These are phyloP conservation scores for Barbarea vulgaris DNA, from an alignment of 345 rosid species.

Conservation along the genomic window DNA sequence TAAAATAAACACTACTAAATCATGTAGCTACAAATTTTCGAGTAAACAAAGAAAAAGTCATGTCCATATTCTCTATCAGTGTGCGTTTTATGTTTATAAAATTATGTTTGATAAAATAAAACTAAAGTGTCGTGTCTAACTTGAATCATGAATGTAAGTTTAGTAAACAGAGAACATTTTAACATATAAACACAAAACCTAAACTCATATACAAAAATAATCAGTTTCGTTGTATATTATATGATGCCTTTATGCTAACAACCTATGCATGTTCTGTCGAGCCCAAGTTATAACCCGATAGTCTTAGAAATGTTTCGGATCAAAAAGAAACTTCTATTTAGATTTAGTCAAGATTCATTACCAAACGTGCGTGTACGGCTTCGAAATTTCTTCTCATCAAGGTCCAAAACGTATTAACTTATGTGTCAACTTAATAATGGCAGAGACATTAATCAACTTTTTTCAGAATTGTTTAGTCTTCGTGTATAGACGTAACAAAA, in stretches of 20 bases:
- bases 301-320: neutral
- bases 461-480: slow-evolving; percentile 19
- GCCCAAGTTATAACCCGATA: neutral
- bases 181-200: neutral
- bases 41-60: neutral
- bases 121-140: neutral
- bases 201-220: neutral
- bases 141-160: neutral
- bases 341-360: slow-evolving; percentile 20
- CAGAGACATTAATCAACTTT: slow-evolving; percentile 6
- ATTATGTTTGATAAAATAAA: neutral
- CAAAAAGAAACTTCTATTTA: slow-evolving; percentile 12
- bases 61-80: neutral
- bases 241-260: neutral
- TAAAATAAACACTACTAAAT: neutral
- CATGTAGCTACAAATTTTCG: neutral
- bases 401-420: slow-evolving; percentile 4
- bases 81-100: slow-evolving; percentile 1
- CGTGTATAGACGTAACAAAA: slow-evolving; percentile 1
- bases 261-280: neutral
- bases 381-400: slow-evolving; percentile 10
- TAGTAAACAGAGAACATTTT: neutral
- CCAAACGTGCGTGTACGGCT: neutral
- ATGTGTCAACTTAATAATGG: neutral
- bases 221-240: neutral